Evolutionary conservation across 306 rosid genomes (phyloP).

Genomic region (Vicia faba): DNA sequence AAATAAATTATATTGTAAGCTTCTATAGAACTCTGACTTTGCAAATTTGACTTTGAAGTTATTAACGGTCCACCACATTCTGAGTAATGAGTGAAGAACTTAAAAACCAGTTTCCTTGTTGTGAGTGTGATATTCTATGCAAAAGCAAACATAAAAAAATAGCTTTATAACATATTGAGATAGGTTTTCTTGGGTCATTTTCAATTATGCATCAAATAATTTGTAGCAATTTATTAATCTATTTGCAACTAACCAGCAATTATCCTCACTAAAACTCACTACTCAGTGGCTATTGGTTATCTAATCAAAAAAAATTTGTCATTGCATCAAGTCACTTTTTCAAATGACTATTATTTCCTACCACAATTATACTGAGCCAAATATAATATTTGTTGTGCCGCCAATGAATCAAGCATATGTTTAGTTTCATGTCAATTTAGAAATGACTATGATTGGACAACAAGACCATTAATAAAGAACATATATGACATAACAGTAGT

Average conservation of each 20-base stretch:
- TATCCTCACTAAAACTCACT: slow-evolving; percentile 16
- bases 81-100: slow-evolving; percentile 5
- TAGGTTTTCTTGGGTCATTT: slow-evolving; percentile 1
- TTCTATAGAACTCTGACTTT: slow-evolving; percentile 6
- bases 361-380: slow-evolving; percentile 12
- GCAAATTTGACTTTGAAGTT: slow-evolving; percentile 13
- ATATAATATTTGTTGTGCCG: not conserved
- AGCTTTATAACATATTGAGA: slow-evolving; percentile 18
- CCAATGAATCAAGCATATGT: not conserved
- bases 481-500: no score
- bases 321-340: slow-evolving; percentile 3
- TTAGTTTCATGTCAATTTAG: no score
- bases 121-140: not conserved
- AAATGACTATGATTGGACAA: no score
- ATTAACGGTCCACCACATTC: not conserved
- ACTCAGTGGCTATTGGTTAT: slow-evolving; percentile 1
- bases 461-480: no score
- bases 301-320: slow-evolving; percentile 17
- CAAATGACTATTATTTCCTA: slow-evolving; percentile 12
- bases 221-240: not conserved
- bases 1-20: slow-evolving; percentile 16
- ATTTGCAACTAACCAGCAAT: slow-evolving; percentile 1
- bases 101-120: not conserved
- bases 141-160: not conserved
- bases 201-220: slow-evolving; percentile 13